These are phyloP conservation scores for Geotrichum macrosporum DNA, from an alignment of 1,139 yeast genomes.

Conservation along the genomic window DNA sequence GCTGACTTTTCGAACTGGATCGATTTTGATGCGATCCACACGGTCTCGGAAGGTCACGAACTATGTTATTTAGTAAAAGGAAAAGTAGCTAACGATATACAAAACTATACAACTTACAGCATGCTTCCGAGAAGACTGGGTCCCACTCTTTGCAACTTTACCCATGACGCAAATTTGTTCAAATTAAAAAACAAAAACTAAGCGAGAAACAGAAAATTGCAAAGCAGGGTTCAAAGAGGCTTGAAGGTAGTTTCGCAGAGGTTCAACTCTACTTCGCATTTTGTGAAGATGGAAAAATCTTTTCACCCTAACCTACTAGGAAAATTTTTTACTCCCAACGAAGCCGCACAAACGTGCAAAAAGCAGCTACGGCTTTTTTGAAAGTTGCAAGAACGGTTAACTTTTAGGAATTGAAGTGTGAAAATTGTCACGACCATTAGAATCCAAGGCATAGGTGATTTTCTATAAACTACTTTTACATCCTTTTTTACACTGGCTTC, in stretches of 20 bases:
- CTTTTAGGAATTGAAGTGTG: too few relatives aligned
- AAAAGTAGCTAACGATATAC: too few relatives aligned
- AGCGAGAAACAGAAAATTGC: neutral
- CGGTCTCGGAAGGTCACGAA: constrained; percentile 77
- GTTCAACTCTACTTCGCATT: too few relatives aligned
- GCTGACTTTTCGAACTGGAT: constrained; percentile 63
- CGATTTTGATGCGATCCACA: constrained; percentile 78
- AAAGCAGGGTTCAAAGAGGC: neutral
- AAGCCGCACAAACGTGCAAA: constrained; percentile 11
- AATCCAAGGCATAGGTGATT: too few relatives aligned
- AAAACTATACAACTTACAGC: constrained; percentile 23
- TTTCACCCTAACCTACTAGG: constrained; percentile 12
- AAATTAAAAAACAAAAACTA: neutral
- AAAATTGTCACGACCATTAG: too few relatives aligned
- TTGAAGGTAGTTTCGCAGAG: too few relatives aligned
- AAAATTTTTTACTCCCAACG: constrained; percentile 12
- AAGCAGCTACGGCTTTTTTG: too few relatives aligned
- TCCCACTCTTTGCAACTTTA: constrained; percentile 20
- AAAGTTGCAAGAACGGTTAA: too few relatives aligned
- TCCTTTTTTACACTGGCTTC: too few relatives aligned
- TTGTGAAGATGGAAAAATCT: constrained; percentile 5
- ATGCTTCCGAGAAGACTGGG: constrained; percentile 22
- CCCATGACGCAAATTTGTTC: constrained; percentile 7
- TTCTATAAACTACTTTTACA: too few relatives aligned
- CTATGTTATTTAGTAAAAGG: constrained; percentile 24